Conservation (phyloP, 208 protist species). For the Acanthamoeba culbertsoni region DNA sequence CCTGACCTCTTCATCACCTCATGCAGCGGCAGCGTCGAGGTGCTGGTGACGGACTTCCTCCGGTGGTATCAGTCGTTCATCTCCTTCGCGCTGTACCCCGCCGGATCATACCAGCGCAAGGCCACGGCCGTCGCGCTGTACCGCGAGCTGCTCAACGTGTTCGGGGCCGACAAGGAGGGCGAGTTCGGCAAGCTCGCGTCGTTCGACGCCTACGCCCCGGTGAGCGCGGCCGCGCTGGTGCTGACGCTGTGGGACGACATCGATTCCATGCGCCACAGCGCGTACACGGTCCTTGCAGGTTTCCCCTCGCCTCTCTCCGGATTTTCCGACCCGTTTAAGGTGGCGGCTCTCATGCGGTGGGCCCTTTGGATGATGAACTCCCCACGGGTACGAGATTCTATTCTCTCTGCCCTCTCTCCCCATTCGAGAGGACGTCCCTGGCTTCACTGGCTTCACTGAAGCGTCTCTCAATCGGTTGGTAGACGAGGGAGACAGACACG, state of each 20-base stretch:
- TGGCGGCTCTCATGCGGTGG: background rate
- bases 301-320: background rate
- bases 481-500: constrained; percentile 20
- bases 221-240: background rate
- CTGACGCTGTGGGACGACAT: constrained; percentile 36
- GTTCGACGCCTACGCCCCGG: background rate
- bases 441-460: background rate
- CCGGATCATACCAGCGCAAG: constrained; percentile 16
- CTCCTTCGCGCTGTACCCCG: background rate
- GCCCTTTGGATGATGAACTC: background rate
- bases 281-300: background rate
- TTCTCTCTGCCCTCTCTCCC: background rate
- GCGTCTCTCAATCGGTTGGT: background rate
- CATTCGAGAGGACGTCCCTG: background rate
- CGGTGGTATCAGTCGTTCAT: background rate
- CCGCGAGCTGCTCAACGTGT: constrained; percentile 12
- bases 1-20: too few species aligned
- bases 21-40: background rate
- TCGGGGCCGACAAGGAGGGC: background rate
- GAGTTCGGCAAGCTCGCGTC: background rate
- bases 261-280: background rate
- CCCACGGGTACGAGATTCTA: background rate
- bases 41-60: background rate
- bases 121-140: background rate
- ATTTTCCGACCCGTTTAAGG: background rate